Conservation (phyloP, 1,139 yeast species). For the Kurtzmaniella quercitrusa region DNA sequence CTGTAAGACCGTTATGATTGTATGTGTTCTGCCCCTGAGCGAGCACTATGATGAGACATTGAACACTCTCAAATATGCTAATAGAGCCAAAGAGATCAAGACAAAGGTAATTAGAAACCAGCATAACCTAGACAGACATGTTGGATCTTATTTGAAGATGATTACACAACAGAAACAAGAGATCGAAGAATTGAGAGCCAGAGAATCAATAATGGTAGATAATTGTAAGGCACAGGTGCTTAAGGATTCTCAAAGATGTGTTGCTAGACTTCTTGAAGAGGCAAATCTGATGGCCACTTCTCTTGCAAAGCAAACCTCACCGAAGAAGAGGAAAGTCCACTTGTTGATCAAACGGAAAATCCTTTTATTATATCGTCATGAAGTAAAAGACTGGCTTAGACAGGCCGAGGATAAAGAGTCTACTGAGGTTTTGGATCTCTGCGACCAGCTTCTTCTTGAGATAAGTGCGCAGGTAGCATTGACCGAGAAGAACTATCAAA, state of each 20-base stretch:
- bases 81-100: conserved; percentile 85
- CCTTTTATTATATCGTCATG: conserved; percentile 38
- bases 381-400: conserved; percentile 27
- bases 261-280: conserved; percentile 35
- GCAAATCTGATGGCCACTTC: conserved; percentile 34
- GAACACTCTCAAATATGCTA: conserved; percentile 85
- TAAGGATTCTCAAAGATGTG: conserved; percentile 30
- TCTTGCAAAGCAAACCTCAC: conserved; percentile 30
- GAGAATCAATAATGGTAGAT: conserved; percentile 46
- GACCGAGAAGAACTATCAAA: conserved; percentile 47
- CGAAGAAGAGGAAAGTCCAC: conserved; percentile 45
- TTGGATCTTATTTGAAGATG: conserved; percentile 81
- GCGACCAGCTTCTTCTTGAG: conserved; percentile 22
- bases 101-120: conserved; percentile 75
- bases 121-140: conserved; percentile 77
- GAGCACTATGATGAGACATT: conserved; percentile 88
- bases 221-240: conserved; percentile 27
- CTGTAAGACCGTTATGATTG: conserved; percentile 94
- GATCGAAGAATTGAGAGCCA: conserved; percentile 60
- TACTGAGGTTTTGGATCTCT: conserved; percentile 12
- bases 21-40: conserved; percentile 83
- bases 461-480: conserved; percentile 41
- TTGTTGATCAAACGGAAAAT: conserved; percentile 57
- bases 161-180: conserved; percentile 79
- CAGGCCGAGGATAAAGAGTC: conserved; percentile 7